Percentiles rank a stretch among this genome's conserved stretches.
These are phyloP conservation scores for Amaranthus tricolor DNA, from an alignment of 179 eudicot genomes.

Conservation along the genomic window DNA sequence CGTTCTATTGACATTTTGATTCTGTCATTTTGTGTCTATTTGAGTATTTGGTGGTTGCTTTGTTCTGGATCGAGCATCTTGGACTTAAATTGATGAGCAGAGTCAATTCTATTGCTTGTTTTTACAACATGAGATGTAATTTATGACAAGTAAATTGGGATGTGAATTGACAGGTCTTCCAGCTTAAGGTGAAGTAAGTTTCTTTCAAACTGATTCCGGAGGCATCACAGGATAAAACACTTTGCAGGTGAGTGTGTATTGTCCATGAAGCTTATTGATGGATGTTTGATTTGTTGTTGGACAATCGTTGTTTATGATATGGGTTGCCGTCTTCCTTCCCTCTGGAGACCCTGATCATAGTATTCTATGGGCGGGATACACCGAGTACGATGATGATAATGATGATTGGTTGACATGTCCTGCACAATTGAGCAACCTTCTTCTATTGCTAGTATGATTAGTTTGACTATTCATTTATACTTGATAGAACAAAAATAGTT, in stretches of 20 bases:
- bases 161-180: slow-evolving; percentile 53
- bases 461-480: background rate
- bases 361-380: too few relatives aligned
- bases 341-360: too few relatives aligned
- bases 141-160: slow-evolving; percentile 8
- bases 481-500: background rate
- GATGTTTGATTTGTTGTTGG: background rate
- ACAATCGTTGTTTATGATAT: background rate
- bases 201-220: slow-evolving; percentile 85
- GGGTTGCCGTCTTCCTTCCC: background rate
- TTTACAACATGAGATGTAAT: background rate
- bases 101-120: background rate
- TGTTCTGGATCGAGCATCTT: background rate
- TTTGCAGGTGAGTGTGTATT: slow-evolving; percentile 42
- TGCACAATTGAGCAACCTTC: background rate
- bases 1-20: too few relatives aligned
- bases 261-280: background rate
- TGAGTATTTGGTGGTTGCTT: background rate
- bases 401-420: background rate
- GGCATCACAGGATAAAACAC: slow-evolving; percentile 66
- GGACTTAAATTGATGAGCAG: background rate
- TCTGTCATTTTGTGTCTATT: too few relatives aligned
- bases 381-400: too few relatives aligned
- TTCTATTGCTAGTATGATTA: background rate
- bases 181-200: slow-evolving; percentile 73